A percentile compares a stretch with the other conserved stretches of the same genome.
Conservation (phyloP, 2,329 filamentous ascomycete genomes). For the Neurospora sp. region DNA sequence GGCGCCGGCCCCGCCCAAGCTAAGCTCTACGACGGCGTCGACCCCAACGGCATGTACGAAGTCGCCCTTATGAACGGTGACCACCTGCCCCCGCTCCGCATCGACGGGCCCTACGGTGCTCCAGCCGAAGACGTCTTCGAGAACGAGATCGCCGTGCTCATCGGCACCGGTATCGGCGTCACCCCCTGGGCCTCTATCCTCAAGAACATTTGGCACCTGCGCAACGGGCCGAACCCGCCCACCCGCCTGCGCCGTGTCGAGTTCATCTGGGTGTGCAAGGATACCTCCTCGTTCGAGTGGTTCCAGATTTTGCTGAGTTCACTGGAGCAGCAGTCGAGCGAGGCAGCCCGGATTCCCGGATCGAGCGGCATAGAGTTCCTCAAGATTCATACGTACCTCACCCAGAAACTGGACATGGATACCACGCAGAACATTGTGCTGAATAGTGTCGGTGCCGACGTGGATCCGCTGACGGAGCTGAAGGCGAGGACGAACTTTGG, state of each 20-base stretch:
- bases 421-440: conserved; percentile 94
- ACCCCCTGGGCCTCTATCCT: conserved; percentile 80
- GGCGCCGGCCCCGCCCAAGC: conserved; percentile 80
- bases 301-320: conserved; percentile 90
- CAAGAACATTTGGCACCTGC: conserved; percentile 98
- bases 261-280: conserved; percentile 98
- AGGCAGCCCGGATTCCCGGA: conserved; percentile 56
- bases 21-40: conserved; percentile 82
- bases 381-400: conserved; percentile 96
- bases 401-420: conserved; percentile 83
- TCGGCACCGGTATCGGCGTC: conserved; percentile 79
- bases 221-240: conserved; percentile 80
- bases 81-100: conserved; percentile 78
- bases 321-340: conserved; percentile 74
- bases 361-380: conserved; percentile 73
- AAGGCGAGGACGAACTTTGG: conserved; percentile 89
- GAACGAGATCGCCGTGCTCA: conserved; percentile 78
- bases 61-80: conserved; percentile 89
- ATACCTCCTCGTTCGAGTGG: conserved; percentile 95
- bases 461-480: conserved; percentile 88
- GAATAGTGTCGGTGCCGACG: conserved; percentile 79
- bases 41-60: conserved; percentile 96
- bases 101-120: conserved; percentile 93
- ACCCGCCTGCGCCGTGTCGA: conserved; percentile 86
- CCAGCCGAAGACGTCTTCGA: conserved; percentile 96